These are phyloP conservation scores for Diaporthe longicolla DNA, from an alignment of 2,329 filamentous ascomycete species.

Conservation along the genomic window DNA sequence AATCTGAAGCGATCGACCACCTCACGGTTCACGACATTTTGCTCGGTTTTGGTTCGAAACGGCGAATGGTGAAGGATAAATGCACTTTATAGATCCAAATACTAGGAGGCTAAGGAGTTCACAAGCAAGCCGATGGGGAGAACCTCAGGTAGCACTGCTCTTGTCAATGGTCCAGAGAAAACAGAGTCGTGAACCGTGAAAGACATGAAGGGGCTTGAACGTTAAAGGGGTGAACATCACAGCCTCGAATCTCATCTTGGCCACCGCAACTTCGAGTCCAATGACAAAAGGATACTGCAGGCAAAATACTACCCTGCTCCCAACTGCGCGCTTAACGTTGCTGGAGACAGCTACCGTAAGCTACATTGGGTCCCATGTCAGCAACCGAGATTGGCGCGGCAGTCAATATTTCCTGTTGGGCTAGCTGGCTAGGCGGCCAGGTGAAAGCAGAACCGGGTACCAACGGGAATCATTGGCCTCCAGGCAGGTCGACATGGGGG, in stretches of 20 bases:
- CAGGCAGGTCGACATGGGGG: background rate
- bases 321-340: background rate
- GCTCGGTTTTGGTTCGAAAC: background rate
- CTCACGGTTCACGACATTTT: background rate
- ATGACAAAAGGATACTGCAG: background rate
- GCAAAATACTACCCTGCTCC: background rate
- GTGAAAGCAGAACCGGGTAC: background rate
- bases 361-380: background rate
- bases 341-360: background rate
- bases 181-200: no score
- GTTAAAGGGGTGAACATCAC: background rate
- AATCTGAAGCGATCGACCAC: background rate
- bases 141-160: no score
- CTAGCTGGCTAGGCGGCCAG: background rate
- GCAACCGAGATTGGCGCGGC: conserved; percentile 20
- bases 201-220: background rate
- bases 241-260: background rate
- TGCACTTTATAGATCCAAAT: no score
- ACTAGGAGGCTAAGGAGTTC: background rate
- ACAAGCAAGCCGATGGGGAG: background rate
- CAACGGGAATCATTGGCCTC: background rate
- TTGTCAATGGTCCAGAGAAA: background rate
- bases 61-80: no score
- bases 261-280: conserved; percentile 14
- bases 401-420: background rate